phyloP scores from a whole-genome alignment of 352 stramenopile species.

The Pelagophyceae sp. region DNA sequence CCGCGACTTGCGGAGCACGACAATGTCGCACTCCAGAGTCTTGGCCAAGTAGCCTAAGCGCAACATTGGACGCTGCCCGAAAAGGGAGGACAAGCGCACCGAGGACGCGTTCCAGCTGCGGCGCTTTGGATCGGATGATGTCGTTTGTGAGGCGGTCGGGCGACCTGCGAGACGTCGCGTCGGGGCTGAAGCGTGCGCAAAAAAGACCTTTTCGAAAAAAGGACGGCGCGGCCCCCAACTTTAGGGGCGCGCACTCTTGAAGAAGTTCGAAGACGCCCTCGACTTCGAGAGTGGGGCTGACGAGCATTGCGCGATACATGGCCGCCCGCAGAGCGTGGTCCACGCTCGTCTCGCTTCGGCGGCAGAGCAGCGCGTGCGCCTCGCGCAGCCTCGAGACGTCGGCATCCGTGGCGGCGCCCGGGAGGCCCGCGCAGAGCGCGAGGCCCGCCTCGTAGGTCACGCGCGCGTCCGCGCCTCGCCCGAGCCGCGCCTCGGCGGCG shows the following conservation, averaged over 20 bases:
- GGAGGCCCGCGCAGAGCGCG: too few species aligned
- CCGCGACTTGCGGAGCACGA: not conserved
- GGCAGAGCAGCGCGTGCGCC: not conserved
- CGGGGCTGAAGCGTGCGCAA: too few species aligned
- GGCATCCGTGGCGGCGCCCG: not conserved
- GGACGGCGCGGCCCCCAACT: too few species aligned
- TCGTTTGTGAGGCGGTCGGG: not conserved
- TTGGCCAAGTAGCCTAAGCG: not conserved
- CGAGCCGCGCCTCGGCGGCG: not conserved
- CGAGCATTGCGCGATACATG: constrained; percentile 10
- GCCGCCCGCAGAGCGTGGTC: not conserved
- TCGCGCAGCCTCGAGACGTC: not conserved
- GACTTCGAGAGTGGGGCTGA: not conserved
- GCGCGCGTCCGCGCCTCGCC: not conserved
- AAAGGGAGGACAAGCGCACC: too few species aligned
- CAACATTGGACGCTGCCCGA: too few species aligned
- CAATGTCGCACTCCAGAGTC: constrained; percentile 9
- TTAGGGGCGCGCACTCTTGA: too few species aligned
- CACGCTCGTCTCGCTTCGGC: not conserved
- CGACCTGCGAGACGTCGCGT: too few species aligned
- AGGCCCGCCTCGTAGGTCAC: constrained; percentile 5
- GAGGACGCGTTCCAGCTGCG: not conserved
- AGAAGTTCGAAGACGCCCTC: constrained; percentile 15
- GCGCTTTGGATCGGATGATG: not conserved
- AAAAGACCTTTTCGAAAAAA: too few species aligned